Percentiles rank a stretch among this genome's conserved stretches.
phyloP scores from a whole-genome alignment of 2,329 filamentous ascomycete genomes.

The Alternaria rosae region DNA sequence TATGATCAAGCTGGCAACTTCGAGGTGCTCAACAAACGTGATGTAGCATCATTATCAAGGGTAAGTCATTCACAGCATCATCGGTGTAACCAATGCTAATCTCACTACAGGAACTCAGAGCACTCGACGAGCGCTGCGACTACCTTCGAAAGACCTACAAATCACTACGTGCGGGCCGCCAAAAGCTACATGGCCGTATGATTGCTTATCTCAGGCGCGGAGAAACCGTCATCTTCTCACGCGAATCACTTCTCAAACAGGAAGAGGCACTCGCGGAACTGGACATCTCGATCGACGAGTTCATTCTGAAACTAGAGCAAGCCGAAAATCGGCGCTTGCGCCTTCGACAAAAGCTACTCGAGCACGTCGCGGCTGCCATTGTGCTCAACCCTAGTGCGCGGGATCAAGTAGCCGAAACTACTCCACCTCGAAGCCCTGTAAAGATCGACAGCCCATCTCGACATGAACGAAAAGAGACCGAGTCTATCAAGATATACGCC shows the following conservation, averaged over 20 bases:
- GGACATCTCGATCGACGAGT: slow-evolving; percentile 80
- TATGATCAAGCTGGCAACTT: slow-evolving; percentile 51
- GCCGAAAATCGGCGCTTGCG: slow-evolving; percentile 78
- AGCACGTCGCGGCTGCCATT: slow-evolving; percentile 77
- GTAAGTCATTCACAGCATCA: slow-evolving; percentile 48
- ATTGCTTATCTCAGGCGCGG: slow-evolving; percentile 78
- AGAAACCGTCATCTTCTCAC: slow-evolving; percentile 73
- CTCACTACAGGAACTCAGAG: slow-evolving; percentile 69
- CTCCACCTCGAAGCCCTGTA: slow-evolving; percentile 50
- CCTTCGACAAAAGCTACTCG: slow-evolving; percentile 79
- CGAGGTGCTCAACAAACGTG: slow-evolving; percentile 50
- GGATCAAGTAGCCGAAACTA: slow-evolving; percentile 42
- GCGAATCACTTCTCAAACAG: slow-evolving; percentile 78
- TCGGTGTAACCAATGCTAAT: slow-evolving; percentile 24
- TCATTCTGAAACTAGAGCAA: slow-evolving; percentile 79
- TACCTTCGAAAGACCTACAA: slow-evolving; percentile 80
- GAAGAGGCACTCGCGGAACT: slow-evolving; percentile 81
- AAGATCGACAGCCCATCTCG: slow-evolving; percentile 47
- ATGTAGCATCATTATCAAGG: slow-evolving; percentile 64
- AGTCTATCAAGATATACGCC: slow-evolving; percentile 55
- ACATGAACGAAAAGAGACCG: slow-evolving; percentile 48
- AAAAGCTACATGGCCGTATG: slow-evolving; percentile 78
- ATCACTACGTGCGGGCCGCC: slow-evolving; percentile 75
- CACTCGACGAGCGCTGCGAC: slow-evolving; percentile 78
- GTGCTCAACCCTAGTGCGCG: slow-evolving; percentile 43